Base-by-base conservation (phyloP, 331 rosid species). In the Quercus lobata region DNA sequence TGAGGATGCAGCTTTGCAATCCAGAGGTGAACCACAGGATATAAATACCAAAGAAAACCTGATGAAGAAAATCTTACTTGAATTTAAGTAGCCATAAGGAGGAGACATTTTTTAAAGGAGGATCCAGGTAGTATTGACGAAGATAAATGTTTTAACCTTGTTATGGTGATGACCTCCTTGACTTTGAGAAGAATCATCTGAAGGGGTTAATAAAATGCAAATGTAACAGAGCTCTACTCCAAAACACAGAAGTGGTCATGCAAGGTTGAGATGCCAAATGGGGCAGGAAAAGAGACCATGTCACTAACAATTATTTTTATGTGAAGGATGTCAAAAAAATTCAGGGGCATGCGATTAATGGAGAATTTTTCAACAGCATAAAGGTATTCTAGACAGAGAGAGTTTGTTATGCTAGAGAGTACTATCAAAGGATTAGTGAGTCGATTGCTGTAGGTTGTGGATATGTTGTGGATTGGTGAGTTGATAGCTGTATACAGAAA, bases 1-100 rank as follows among this genome's bases (percentile, higher is more conserved):
- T 57, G 89, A 85, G 73, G 82, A 83, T 78, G 73, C 83, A 76
- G 81, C 57, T 30, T 68, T 66, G 63, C 73, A 49, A 62, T 46
- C 75, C 29, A 10, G n/a, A 57, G 14, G 57, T 41, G 12, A 54
- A 61, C 25, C 17, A 15, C 81, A 70, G 69, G 78, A 54, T 66
- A 32, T 66, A 24, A 14, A 30, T 22, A 41, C 15, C 72, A 52
- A 65, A 25, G 22, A 57, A 69, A 4, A 71, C 5, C 32, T n/a
- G 41, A 18, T 30, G 4, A 14, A 76, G 7, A 29, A 63, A 9
- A 66, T 32, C 46, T 37, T 37, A 7, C 46, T 37, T 7, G 44
- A 9, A 66, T 5, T 66, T 24, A 37, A 37, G 46, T 37, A 37
- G 11, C 46, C 46, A 37, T 37, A 37, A 7, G 2, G 46, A 37